phyloP scores from a whole-genome alignment of 202 grass and related monocot genomes.

The Digitaria exilis region DNA sequence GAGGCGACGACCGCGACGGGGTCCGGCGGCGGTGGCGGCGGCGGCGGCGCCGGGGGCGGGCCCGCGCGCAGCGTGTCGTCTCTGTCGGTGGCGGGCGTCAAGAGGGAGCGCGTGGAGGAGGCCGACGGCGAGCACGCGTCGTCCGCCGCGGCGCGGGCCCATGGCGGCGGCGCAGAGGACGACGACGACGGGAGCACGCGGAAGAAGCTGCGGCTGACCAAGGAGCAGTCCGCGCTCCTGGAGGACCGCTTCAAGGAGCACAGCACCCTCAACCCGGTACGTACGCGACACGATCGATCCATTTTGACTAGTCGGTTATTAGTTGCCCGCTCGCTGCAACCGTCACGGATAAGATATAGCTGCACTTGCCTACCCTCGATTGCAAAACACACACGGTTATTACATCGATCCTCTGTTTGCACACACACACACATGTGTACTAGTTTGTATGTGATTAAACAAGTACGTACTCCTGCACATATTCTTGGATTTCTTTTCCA shows the following conservation, averaged over 20 bases:
- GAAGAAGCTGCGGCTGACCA: conserved; percentile 95
- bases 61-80: conserved; percentile 67
- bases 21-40: no score
- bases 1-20: conserved; percentile 35
- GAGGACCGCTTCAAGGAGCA: conserved; percentile 94
- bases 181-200: conserved; percentile 80
- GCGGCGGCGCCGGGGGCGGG: conserved; percentile 35
- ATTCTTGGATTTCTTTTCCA: neutral
- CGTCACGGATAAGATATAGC: neutral
- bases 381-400: neutral
- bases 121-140: conserved; percentile 63
- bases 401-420: neutral
- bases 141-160: conserved; percentile 31
- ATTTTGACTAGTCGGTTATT: conserved; percentile 8
- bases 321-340: no score
- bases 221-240: conserved; percentile 87
- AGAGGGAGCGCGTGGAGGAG: conserved; percentile 69
- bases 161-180: conserved; percentile 52
- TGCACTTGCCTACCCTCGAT: conserved; percentile 29
- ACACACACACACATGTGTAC: no score
- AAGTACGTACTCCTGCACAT: neutral
- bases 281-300: conserved; percentile 14
- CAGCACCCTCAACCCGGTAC: conserved; percentile 92
- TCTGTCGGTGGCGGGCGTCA: conserved; percentile 52
- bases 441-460: neutral